Evolutionary conservation across 2,329 filamentous ascomycete genomes (phyloP).

Genomic region (Balansia obtecta): DNA sequence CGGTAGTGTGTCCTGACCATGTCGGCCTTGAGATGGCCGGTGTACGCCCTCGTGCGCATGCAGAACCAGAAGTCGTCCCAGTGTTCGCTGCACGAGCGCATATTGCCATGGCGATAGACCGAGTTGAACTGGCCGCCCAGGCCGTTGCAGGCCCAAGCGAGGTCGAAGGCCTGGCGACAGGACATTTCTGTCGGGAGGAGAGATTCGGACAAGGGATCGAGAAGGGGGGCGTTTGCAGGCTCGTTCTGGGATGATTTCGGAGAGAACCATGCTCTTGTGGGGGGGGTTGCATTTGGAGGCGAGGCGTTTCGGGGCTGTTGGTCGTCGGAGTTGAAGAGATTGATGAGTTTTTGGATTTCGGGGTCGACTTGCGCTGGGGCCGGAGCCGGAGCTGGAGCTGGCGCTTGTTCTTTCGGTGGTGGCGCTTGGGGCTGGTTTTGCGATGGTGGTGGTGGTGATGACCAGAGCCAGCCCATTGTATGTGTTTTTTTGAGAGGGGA

Average conservation of each 20-base stretch:
- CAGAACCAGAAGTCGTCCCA: slow-evolving; percentile 98
- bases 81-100: slow-evolving; percentile 68
- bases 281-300: slow-evolving; percentile 19
- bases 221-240: slow-evolving; percentile 14
- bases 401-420: slow-evolving; percentile 9
- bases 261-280: slow-evolving; percentile 22
- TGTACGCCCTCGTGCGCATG: slow-evolving; percentile 66
- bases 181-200: slow-evolving; percentile 74
- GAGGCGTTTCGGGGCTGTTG: slow-evolving; percentile 15
- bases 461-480: slow-evolving; percentile 53
- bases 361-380: too few relatives aligned
- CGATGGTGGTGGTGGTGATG: slow-evolving; percentile 18
- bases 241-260: slow-evolving; percentile 16
- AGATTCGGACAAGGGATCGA: slow-evolving; percentile 46
- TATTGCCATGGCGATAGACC: slow-evolving; percentile 73
- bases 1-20: slow-evolving; percentile 57
- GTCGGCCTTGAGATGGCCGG: slow-evolving; percentile 44
- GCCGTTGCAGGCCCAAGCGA: slow-evolving; percentile 86
- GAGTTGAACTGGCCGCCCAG: slow-evolving; percentile 85
- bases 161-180: slow-evolving; percentile 82
- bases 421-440: slow-evolving; percentile 11
- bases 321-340: slow-evolving; percentile 25
- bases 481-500: not conserved
- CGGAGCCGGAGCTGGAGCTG: too few relatives aligned
- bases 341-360: slow-evolving; percentile 42